Evolutionary conservation across 208 protist species (phyloP).

Genomic region (Wallacemonas sp.): DNA sequence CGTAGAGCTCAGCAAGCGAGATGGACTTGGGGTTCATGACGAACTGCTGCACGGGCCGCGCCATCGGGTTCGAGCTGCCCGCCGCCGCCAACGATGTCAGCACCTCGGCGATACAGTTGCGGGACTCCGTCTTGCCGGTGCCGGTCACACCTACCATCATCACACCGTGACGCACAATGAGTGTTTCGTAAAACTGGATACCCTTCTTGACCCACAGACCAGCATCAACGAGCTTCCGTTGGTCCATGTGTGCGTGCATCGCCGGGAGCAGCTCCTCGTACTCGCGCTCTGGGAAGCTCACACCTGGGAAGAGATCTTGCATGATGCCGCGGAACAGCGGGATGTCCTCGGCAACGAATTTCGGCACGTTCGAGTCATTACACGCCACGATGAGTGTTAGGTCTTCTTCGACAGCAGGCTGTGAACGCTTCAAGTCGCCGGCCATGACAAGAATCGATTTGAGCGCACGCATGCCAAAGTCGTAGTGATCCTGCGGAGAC

Average conservation of each 20-base stretch:
- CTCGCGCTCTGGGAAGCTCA: slow-evolving; percentile 92
- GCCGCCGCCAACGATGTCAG: slow-evolving; percentile 66
- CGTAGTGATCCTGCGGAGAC: slow-evolving; percentile 97
- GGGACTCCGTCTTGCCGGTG: slow-evolving; percentile 93
- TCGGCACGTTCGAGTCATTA: slow-evolving; percentile 98
- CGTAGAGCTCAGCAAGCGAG: slow-evolving; percentile 97
- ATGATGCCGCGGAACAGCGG: slow-evolving; percentile 98
- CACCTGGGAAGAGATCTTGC: slow-evolving; percentile 97
- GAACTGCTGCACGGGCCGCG: slow-evolving; percentile 87
- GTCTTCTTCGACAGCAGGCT: slow-evolving; percentile 96
- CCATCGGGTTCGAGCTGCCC: slow-evolving; percentile 66
- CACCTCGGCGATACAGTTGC: slow-evolving; percentile 75
- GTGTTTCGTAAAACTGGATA: slow-evolving; percentile 98
- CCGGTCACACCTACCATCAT: slow-evolving; percentile 98
- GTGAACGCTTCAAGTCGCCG: slow-evolving; percentile 95
- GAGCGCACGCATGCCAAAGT: slow-evolving; percentile 98
- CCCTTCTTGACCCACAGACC: slow-evolving; percentile 93
- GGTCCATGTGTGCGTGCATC: slow-evolving; percentile 77
- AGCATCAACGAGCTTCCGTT: slow-evolving; percentile 72
- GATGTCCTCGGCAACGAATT: slow-evolving; percentile 98
- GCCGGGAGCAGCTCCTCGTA: slow-evolving; percentile 91
- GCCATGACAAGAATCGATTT: slow-evolving; percentile 99
- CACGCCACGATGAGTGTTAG: slow-evolving; percentile 97
- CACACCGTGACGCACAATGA: slow-evolving; percentile 97
- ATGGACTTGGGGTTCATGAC: slow-evolving; percentile 98